phyloP scores from a whole-genome alignment of 2,329 filamentous ascomycete species.

The Passalora sequoiae region DNA sequence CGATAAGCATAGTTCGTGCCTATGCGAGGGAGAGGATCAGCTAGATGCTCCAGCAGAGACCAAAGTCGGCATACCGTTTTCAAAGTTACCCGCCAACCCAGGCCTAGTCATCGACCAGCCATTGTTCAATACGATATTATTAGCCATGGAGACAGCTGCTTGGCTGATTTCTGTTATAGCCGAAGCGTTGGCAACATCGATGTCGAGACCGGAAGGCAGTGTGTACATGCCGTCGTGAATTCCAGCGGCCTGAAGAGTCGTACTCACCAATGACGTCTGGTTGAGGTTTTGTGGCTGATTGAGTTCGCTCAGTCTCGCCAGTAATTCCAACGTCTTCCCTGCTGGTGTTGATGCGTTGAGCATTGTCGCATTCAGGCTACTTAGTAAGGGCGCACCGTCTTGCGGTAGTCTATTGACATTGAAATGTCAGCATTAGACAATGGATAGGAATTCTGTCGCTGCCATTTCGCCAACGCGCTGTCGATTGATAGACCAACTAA shows the following conservation, averaged over 20 bases:
- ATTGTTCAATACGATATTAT: slow-evolving; percentile 9
- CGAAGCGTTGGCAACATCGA: slow-evolving; percentile 10
- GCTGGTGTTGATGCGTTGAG: slow-evolving; percentile 6
- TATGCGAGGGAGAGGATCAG: too few species aligned
- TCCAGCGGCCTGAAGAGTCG: slow-evolving; percentile 8
- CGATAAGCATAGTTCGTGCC: slow-evolving; percentile 10
- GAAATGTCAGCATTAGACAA: too few species aligned
- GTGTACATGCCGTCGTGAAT: slow-evolving; percentile 12
- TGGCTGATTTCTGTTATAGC: neutral
- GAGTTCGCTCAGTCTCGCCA: slow-evolving; percentile 6
- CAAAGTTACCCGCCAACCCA: slow-evolving; percentile 6
- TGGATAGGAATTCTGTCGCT: too few species aligned
- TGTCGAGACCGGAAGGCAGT: slow-evolving; percentile 1
- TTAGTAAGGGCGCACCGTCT: slow-evolving; percentile 2
- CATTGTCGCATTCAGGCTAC: slow-evolving; percentile 2
- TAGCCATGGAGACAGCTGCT: neutral
- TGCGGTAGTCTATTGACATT: too few species aligned
- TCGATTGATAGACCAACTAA: too few species aligned
- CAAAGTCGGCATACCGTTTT: too few species aligned
- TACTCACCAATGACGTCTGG: neutral
- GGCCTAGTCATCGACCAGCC: slow-evolving; percentile 11
- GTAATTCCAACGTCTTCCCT: slow-evolving; percentile 6
- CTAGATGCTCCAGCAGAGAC: too few species aligned
- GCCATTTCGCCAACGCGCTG: too few species aligned
- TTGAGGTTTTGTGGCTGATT: slow-evolving; percentile 7